A percentile compares a stretch with the other conserved stretches of the same genome.
phyloP scores from a whole-genome alignment of 495 filamentous ascomycete species.

The Xylaria sp. region DNA sequence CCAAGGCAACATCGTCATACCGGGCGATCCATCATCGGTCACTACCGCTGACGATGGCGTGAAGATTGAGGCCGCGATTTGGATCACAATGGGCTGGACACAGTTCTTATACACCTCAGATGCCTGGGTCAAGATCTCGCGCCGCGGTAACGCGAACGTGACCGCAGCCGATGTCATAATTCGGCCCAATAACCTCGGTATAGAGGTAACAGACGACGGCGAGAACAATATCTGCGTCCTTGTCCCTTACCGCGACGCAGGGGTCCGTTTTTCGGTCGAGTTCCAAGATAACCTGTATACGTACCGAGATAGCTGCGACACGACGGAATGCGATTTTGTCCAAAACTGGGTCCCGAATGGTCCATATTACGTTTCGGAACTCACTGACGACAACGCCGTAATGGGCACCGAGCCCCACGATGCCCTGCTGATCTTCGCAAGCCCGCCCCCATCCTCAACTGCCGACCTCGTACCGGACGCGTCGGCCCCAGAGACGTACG shows the following conservation, averaged over 20 bases:
- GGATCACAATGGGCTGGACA: constrained; percentile 26
- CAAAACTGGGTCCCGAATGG: constrained; percentile 6
- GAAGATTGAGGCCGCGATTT: background rate
- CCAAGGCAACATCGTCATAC: background rate
- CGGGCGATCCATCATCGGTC: background rate
- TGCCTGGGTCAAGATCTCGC: constrained; percentile 34
- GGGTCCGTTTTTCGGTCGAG: constrained; percentile 10
- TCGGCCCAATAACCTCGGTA: constrained; percentile 27
- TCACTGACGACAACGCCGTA: constrained; percentile 2
- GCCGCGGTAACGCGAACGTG: constrained; percentile 22
- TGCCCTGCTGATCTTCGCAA: constrained; percentile 11
- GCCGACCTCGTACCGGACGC: background rate
- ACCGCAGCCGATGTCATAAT: constrained; percentile 26
- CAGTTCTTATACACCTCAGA: constrained; percentile 38
- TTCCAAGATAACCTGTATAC: constrained; percentile 9
- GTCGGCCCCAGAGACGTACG: background rate
- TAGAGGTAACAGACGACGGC: background rate
- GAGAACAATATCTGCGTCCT: background rate
- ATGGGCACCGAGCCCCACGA: background rate
- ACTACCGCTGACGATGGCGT: background rate
- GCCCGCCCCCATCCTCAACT: background rate
- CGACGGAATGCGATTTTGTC: background rate
- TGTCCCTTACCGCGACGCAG: background rate
- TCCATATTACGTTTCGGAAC: background rate
- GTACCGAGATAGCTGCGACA: background rate